Base-by-base conservation (phyloP, 306 rosid species). In the Parietaria judaica region DNA sequence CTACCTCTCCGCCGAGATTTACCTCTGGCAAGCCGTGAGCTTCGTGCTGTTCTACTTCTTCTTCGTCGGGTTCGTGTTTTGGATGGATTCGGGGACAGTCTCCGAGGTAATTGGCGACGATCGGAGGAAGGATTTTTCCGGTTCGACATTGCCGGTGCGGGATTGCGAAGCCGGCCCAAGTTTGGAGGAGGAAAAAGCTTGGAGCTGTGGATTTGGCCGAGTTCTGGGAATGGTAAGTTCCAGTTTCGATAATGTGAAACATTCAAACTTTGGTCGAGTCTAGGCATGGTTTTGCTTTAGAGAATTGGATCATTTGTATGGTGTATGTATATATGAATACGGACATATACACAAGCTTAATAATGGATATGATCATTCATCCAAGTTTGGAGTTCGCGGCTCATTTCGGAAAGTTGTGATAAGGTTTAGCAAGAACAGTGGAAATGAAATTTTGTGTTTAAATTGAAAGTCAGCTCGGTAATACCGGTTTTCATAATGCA, bases 1-100 rank as follows among this genome's bases (percentile, higher is more conserved):
- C 38, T 88, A 88, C 63, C 88, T 91, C 5, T 85, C 84, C 58
- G 96, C 98, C 5, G 95, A 88, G 94, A 91, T 91, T 69, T 91
- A 73, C 64, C 72, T 92, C 3, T 92, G 98, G 98, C 98, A 92
- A 66, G 98, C 98, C 0, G 36, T 80, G 62, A 96, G 85, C 51
- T 85, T 92, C 50, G 95, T 92, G 13, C 86, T 66, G 54, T 92
- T 92, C 48, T 88, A 92, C 68, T 50, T 86, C 17, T 88, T 88
- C 55, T 92, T 92, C 56, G 96, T 92, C 36, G 95, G 84, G 17
- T 65, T 92, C 36, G 98, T 92, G 80, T 88, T 92, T 67, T 88
- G 88, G 70, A 92, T 92, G 98, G 98, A 92, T 71, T 72, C 79
- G 47, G 89, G 98, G 16, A 60, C 81, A 54, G 74, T 51, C 0